These are phyloP conservation scores for Backusella tarrabulga DNA, from an alignment of 192 early-diverging fungal genomes.

Conservation along the genomic window DNA sequence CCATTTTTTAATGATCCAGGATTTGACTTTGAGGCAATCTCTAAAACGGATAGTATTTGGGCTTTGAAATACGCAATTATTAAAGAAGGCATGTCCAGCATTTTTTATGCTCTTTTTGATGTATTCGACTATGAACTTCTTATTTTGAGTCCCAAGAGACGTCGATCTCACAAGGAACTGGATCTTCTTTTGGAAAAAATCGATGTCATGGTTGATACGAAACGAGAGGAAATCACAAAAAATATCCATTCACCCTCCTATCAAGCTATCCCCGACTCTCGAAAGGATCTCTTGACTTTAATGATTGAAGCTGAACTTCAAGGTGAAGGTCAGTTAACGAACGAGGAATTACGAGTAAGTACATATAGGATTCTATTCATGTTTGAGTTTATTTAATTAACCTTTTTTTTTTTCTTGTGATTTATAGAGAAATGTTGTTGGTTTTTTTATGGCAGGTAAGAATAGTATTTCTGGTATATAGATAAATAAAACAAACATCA, in stretches of 20 bases:
- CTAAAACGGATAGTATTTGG: constrained; percentile 39
- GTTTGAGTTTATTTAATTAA: background rate
- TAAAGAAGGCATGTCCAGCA: constrained; percentile 41
- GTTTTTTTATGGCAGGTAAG: constrained; percentile 25
- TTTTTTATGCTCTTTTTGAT: constrained; percentile 50
- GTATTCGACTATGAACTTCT: constrained; percentile 40
- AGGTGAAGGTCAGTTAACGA: constrained; percentile 5
- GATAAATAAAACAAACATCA: too few relatives aligned
- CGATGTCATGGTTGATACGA: constrained; percentile 8
- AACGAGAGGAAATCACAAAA: background rate
- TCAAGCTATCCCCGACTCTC: constrained; percentile 2
- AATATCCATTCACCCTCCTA: background rate
- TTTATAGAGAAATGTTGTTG: constrained; percentile 9
- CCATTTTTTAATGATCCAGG: constrained; percentile 10
- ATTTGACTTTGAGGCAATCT: constrained; percentile 51
- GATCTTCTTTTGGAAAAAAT: constrained; percentile 10
- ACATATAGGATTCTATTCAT: background rate
- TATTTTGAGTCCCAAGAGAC: background rate
- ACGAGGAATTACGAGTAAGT: constrained; percentile 30
- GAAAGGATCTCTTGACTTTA: constrained; percentile 33
- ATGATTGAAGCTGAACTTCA: constrained; percentile 29
- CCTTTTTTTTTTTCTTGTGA: background rate
- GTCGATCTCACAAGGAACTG: background rate
- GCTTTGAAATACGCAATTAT: constrained; percentile 46
- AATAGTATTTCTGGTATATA: background rate